Base-by-base conservation (phyloP, 78 protist genomes). In the Polysphondylium violaceum region DNA sequence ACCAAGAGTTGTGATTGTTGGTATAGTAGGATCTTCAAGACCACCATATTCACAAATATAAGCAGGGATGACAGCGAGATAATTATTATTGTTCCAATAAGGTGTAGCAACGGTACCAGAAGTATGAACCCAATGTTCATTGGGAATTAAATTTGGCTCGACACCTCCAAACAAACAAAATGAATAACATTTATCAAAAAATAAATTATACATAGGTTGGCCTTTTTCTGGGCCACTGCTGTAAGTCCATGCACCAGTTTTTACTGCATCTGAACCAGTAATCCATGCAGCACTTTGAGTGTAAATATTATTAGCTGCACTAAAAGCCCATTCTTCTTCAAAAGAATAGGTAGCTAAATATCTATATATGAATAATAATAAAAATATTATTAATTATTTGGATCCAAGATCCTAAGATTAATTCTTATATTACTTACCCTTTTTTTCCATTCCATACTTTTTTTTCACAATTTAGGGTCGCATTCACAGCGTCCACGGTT, bases 11-110 rank as follows among this genome's bases (percentile, higher is more conserved):
- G 76, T 36, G 16, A 44, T 25, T 11, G 76, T 14, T 47, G 76
- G 61, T 5, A 69, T 16, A 69, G 44, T 35, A 44, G 83, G 83
- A 25, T 74, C 69, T 35, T 74, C 68, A 2, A 74, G 25, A 27
- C 83, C 83, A 74, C 83, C 83, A 74, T 36, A 74, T 56, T 74
- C 83, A 58, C 83, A 74, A 56, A 74, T 27, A 36, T 9, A 17
- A 56, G 60, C 21, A 38, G 29, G 25, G 25, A 74, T 56, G 6
- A 25, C 35, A n/a, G 83, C 83, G 21, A 25, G 31, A 56, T 56
- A 31, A 38, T 21, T 21, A 38, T 74, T 74, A 74, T 74, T 74
- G 38, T 74, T 72, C 74, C 74, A 67, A 67, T 67, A 73, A 11
- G 43, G 38, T 6, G 14, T 25, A 11, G 27, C 51, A 21, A 12